Evolutionary conservation across 371 early-diverging fungal genomes (phyloP).

Genomic region (Lichtheimia ramosa): DNA sequence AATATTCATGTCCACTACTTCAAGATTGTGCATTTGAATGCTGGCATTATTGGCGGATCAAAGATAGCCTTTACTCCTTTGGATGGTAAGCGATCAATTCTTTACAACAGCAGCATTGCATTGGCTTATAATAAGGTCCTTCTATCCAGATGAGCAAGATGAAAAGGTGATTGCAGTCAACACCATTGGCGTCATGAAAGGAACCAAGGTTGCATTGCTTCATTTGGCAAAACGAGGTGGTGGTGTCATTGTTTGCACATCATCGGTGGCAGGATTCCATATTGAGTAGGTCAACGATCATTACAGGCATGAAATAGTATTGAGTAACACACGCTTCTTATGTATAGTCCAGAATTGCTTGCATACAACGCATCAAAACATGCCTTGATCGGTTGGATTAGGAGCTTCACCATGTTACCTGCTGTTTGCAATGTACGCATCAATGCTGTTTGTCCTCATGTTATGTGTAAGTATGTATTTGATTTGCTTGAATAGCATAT

Average conservation of each 20-base stretch:
- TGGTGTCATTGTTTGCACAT: conserved; percentile 48
- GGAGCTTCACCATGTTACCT: conserved; percentile 17
- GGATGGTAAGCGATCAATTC: conserved; percentile 15
- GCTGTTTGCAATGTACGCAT: conserved; percentile 38
- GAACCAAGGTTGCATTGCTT: conserved; percentile 40
- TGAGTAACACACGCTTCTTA: neutral
- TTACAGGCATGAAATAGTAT: neutral
- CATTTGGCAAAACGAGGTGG: conserved; percentile 42
- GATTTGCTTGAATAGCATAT: neutral
- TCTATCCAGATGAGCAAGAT: neutral
- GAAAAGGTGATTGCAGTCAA: conserved; percentile 63
- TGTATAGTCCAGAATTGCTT: neutral
- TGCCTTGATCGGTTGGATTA: conserved; percentile 25
- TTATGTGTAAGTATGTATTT: neutral
- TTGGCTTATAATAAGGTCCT: conserved; percentile 13
- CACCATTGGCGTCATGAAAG: conserved; percentile 63
- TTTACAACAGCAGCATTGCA: too few relatives aligned
- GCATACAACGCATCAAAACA: conserved; percentile 24
- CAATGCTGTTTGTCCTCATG: conserved; percentile 19
- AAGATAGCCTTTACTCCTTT: conserved; percentile 27
- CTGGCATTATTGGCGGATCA: conserved; percentile 27
- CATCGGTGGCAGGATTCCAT: conserved; percentile 32
- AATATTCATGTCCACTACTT: neutral
- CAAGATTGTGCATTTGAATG: conserved; percentile 23
- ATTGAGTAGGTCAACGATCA: neutral